phyloP scores from a whole-genome alignment of 176 grass and related monocot genomes.

The Raddia distichophylla region DNA sequence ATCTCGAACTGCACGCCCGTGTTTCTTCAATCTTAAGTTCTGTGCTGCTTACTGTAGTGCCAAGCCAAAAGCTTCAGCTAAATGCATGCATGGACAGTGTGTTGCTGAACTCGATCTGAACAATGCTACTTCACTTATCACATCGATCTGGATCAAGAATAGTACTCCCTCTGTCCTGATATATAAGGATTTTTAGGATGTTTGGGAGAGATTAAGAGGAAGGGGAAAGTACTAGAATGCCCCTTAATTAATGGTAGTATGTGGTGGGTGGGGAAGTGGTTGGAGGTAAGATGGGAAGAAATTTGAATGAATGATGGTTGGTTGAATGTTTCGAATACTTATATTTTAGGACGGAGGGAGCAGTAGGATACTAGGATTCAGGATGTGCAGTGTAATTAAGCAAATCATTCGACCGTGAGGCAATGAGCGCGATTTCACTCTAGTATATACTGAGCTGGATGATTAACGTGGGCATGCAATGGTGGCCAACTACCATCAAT shows the following conservation, averaged over 20 bases:
- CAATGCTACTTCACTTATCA: too few relatives aligned
- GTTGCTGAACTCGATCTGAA: constrained; percentile 2
- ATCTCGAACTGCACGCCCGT: neutral
- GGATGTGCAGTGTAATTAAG: neutral
- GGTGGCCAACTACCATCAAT: constrained; percentile 29
- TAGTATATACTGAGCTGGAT: constrained; percentile 8
- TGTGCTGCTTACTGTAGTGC: neutral
- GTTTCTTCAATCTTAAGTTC: too few relatives aligned
- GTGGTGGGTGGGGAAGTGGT: too few relatives aligned
- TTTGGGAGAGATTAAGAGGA: too few relatives aligned
- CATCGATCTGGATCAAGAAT: neutral
- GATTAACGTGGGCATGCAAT: constrained; percentile 32
- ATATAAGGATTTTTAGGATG: too few relatives aligned
- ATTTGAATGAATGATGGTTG: too few relatives aligned
- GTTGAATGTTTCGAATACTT: too few relatives aligned
- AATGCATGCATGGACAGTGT: neutral
- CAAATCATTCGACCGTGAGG: neutral
- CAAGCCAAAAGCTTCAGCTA: neutral
- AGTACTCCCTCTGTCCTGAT: too few relatives aligned
- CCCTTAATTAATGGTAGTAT: too few relatives aligned
- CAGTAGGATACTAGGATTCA: neutral
- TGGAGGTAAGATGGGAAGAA: too few relatives aligned
- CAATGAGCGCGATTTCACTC: neutral
- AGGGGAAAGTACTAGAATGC: too few relatives aligned
- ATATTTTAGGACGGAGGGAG: too few relatives aligned